Base-by-base conservation (phyloP, 2,329 filamentous ascomycete genomes). In the Hymenoscyphus salicellus region DNA sequence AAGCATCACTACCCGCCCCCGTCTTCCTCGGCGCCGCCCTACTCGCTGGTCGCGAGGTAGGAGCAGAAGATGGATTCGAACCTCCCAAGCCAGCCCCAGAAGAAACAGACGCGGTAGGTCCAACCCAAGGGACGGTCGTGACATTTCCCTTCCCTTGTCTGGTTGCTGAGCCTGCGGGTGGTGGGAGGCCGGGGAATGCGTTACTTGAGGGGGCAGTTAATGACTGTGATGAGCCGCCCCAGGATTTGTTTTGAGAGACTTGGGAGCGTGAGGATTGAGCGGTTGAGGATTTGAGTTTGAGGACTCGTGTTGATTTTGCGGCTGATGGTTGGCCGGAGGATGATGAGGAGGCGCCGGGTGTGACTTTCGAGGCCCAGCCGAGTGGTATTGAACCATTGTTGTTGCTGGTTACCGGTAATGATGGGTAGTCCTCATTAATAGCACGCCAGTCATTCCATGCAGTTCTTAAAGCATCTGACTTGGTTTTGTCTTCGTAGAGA, bases 401-500 rank as follows among this genome's bases (percentile, higher is more conserved):
- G 43, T 88, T 83, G 62, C 85, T 84, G 0, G 91, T 84, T 0
- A 90, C 89, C 1, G 94, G 93, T 0, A 98, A 81, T 1, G 91
- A 92, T 0, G 94, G 94, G 71, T 97, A 98, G 75, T 97, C 93
- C 77, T 97, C 93, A 70, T 96, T 96, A 78, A 96, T 95, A 43
- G 93, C 93, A 57, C 92, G 91, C 92, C 94, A 97, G 77, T 97
- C 91, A 71, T 92, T 92, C 93, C 94, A 97, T 1, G 93, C 92
- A 72, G 89, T 89, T 30, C 93, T 85, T 2, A 99, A 80, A 0
- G 81, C 83, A 61, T 89, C 88, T 1, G 87, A 87, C 75, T 96
- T 97, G 20, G 77, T 75, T 59, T 89, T 84, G 70, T 96, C 89
- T 71, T 99, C 94, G 72, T 95, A 98, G 11, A 99, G 86, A 61